A percentile compares a stretch with the other conserved stretches of the same genome.
phyloP scores from a whole-genome alignment of 139 green algal species.

The Mychonastes homosphaera region DNA sequence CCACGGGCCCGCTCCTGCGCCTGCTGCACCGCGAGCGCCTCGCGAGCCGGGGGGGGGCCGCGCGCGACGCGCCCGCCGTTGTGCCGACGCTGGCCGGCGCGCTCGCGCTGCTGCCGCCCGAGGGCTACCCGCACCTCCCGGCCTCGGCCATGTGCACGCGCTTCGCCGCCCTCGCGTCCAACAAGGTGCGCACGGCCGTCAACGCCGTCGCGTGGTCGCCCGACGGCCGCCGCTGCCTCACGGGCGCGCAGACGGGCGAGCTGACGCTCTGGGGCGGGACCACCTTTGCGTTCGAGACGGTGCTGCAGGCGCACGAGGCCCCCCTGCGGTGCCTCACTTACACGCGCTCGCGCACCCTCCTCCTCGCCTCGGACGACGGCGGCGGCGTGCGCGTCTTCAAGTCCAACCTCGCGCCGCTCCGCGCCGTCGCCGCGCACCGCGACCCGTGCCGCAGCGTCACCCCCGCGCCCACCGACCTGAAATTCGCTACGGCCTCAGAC shows the following conservation, averaged over 20 bases:
- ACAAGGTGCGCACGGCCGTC: slow-evolving; percentile 68
- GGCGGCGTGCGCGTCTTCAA: slow-evolving; percentile 45
- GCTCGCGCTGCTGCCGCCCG: slow-evolving; percentile 63
- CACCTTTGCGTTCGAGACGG: slow-evolving; percentile 79
- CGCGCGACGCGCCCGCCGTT: no score
- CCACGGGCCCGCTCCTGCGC: no score
- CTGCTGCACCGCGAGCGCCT: no score
- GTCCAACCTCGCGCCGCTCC: slow-evolving; percentile 56
- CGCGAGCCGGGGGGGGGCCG: no score
- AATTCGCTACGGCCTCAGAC: slow-evolving; percentile 77
- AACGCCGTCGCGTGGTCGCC: slow-evolving; percentile 71
- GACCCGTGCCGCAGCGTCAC: slow-evolving; percentile 16
- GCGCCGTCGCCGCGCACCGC: slow-evolving; percentile 13
- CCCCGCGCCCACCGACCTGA: slow-evolving; percentile 67
- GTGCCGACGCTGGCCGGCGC: no score
- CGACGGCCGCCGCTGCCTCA: slow-evolving; percentile 77
- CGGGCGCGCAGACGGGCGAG: slow-evolving; percentile 72
- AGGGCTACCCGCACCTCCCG: slow-evolving; percentile 52
- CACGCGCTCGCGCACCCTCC: slow-evolving; percentile 62
- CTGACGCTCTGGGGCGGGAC: slow-evolving; percentile 80
- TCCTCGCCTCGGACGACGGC: slow-evolving; percentile 71
- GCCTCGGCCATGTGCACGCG: slow-evolving; percentile 56
- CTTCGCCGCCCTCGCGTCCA: slow-evolving; percentile 66
- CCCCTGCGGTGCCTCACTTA: slow-evolving; percentile 51
- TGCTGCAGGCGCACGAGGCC: slow-evolving; percentile 74